phyloP scores from a whole-genome alignment of 441 rosid genomes.

The Brassica hybrid region DNA sequence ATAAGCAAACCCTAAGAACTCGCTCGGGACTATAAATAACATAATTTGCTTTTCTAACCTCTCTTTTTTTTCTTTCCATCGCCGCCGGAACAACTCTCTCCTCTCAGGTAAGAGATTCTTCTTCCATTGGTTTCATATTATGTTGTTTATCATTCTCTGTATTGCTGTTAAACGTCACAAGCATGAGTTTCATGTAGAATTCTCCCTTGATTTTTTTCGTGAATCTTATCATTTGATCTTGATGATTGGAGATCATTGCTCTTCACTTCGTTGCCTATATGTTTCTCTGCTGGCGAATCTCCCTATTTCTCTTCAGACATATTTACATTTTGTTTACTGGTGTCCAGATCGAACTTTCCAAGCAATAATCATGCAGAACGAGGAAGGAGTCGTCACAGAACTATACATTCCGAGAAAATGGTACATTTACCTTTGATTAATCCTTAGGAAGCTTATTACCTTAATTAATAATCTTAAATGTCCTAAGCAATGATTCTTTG shows the following conservation, averaged over 20 bases:
- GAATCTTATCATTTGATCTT: not conserved
- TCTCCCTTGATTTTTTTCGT: not conserved
- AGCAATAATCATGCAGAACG: slow-evolving; percentile 71
- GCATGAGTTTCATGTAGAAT: not conserved
- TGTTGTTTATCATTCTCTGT: not conserved
- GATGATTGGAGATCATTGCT: not conserved
- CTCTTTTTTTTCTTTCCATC: not conserved
- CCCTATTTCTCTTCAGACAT: not conserved
- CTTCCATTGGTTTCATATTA: no score
- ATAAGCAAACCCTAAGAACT: slow-evolving; percentile 32
- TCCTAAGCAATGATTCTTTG: not conserved
- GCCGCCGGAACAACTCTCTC: slow-evolving; percentile 23
- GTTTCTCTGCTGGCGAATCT: not conserved
- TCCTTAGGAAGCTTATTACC: not conserved
- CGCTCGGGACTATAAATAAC: not conserved
- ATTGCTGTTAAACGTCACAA: not conserved
- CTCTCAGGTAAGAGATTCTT: slow-evolving; percentile 14
- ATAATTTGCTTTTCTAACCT: not conserved
- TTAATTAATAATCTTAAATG: not conserved
- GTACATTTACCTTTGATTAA: slow-evolving; percentile 38
- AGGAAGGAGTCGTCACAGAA: slow-evolving; percentile 76
- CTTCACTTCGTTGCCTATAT: not conserved
- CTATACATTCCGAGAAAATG: slow-evolving; percentile 93
- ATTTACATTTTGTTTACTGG: not conserved
- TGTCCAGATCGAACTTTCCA: not conserved